These are phyloP conservation scores for Neospora caninum DNA, from an alignment of 169 alveolate genomes.

Conservation along the genomic window DNA sequence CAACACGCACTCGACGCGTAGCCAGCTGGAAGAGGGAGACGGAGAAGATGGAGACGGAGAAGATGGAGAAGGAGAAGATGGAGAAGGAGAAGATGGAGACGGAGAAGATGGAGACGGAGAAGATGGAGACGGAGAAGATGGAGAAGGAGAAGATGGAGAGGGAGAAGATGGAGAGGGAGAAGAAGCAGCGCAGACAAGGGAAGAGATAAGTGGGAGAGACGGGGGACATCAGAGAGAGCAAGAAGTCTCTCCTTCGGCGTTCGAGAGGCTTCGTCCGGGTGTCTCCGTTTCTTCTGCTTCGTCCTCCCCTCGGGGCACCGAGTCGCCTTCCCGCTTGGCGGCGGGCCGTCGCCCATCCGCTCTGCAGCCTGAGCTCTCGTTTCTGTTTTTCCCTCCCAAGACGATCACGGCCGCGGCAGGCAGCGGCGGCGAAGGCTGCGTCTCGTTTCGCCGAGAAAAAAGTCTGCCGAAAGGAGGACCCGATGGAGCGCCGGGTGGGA, in stretches of 20 bases:
- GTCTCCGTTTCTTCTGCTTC: background rate
- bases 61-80: background rate
- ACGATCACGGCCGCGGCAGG: background rate
- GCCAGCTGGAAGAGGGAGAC: background rate
- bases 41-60: background rate
- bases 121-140: background rate
- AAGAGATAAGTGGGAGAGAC: background rate
- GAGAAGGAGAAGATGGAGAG: background rate
- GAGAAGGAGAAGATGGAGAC: background rate
- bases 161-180: background rate
- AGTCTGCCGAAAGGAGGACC: slow-evolving; percentile 11
- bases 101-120: background rate
- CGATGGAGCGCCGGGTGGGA: slow-evolving; percentile 4
- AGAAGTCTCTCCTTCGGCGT: too few species aligned
- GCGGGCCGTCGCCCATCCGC: background rate
- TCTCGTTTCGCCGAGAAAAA: slow-evolving; percentile 23
- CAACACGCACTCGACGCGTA: background rate
- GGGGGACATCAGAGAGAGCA: too few species aligned
- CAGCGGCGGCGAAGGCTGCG: slow-evolving; percentile 41
- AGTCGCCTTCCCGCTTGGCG: background rate
- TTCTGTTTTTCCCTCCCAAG: slow-evolving; percentile 13
- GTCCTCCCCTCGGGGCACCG: too few species aligned
- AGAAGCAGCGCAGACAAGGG: background rate
- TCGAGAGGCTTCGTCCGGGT: too few species aligned
- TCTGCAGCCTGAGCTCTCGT: slow-evolving; percentile 3